Percentiles rank a stretch among this genome's conserved stretches.
phyloP scores from a whole-genome alignment of 805 yeast genomes.

The Sugiyamaella marilandica region DNA sequence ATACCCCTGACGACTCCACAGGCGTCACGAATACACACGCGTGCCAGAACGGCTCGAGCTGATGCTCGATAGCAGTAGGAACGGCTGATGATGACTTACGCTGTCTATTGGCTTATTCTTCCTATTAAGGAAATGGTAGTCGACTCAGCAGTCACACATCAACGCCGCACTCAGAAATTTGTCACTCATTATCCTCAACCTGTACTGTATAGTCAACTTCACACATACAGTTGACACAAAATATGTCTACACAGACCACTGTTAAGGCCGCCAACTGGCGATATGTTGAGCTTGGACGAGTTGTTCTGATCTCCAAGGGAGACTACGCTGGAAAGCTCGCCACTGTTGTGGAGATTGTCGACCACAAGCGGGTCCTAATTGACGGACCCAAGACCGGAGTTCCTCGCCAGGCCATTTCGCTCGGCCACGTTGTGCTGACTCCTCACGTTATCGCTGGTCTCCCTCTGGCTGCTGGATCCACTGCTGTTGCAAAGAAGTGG shows the following conservation, averaged over 20 bases:
- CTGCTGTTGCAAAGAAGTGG: conserved; percentile 87
- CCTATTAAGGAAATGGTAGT: background rate
- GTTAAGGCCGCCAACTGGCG: conserved; percentile 99
- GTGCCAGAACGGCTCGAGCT: too few species aligned
- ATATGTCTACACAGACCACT: conserved; percentile 65
- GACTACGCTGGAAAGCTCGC: conserved; percentile 77
- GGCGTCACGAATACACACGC: too few species aligned
- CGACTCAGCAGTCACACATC: background rate
- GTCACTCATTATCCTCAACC: background rate
- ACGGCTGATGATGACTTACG: background rate
- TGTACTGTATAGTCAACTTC: background rate
- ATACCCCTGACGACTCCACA: too few species aligned
- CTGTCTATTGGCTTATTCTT: background rate
- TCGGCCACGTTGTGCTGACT: conserved; percentile 87
- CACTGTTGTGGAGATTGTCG: conserved; percentile 96
- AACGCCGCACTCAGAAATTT: background rate
- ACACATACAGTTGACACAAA: conserved; percentile 16
- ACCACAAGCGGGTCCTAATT: conserved; percentile 96
- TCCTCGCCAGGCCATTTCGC: conserved; percentile 85
- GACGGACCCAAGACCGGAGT: conserved; percentile 92
- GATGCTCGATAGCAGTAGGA: background rate
- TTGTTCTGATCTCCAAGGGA: conserved; percentile 86
- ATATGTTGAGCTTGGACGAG: conserved; percentile 98
- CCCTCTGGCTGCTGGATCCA: conserved; percentile 93
- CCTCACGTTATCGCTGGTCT: conserved; percentile 78